phyloP scores from a whole-genome alignment of 106 monocot genomes.

The Gastrodia elata region DNA sequence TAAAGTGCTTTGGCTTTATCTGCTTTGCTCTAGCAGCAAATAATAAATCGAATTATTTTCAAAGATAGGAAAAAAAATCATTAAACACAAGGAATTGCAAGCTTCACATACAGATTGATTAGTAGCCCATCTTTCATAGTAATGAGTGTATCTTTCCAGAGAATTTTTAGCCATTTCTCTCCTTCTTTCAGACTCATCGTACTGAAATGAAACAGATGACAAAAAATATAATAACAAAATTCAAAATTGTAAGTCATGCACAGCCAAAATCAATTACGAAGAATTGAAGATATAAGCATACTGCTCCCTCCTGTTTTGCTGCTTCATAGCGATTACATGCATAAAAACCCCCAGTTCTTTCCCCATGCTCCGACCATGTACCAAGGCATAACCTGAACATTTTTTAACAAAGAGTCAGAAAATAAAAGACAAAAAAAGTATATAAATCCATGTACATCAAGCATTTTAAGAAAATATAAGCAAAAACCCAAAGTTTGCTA shows the following conservation, averaged over 20 bases:
- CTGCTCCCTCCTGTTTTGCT: conserved; percentile 79
- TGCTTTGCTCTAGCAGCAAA: too few relatives aligned
- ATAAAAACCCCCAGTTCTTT: conserved; percentile 84
- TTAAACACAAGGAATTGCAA: neutral
- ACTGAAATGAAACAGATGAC: conserved; percentile 33
- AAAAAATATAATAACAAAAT: conserved; percentile 5
- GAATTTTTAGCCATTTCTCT: conserved; percentile 90
- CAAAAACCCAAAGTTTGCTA: neutral
- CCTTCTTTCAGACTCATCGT: conserved; percentile 80
- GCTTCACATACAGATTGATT: conserved; percentile 61
- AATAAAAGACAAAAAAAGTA: neutral
- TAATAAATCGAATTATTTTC: neutral
- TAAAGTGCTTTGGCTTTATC: too few relatives aligned
- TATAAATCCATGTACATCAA: neutral
- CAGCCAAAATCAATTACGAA: neutral
- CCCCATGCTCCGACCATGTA: conserved; percentile 83
- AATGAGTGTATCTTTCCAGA: conserved; percentile 82
- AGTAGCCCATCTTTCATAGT: conserved; percentile 83
- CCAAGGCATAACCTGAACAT: conserved; percentile 70
- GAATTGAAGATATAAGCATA: conserved; percentile 18
- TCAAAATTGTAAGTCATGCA: neutral
- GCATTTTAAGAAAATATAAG: neutral
- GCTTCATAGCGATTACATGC: conserved; percentile 84
- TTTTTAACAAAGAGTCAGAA: conserved; percentile 4
- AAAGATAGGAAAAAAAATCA: neutral